Evolutionary conservation across 2,329 filamentous ascomycete genomes (phyloP).

Genomic region (Neonectria sp.): DNA sequence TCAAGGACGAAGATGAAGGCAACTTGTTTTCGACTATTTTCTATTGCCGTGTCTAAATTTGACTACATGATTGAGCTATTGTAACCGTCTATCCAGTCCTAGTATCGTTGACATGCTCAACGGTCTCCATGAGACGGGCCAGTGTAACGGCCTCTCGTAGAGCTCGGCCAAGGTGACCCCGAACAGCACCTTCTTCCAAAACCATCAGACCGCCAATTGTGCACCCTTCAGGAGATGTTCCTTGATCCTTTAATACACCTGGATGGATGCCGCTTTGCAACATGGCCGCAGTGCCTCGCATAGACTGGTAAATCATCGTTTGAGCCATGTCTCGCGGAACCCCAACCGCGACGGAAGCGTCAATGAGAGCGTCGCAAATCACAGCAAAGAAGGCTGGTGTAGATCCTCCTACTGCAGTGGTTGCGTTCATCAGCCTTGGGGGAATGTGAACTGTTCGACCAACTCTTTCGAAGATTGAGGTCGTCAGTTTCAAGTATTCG

Average conservation of each 20-base stretch:
- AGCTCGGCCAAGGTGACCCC: constrained; percentile 58
- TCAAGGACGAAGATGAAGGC: too few relatives aligned
- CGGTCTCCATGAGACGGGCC: constrained; percentile 58
- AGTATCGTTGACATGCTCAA: constrained; percentile 59
- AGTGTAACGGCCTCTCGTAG: constrained; percentile 64
- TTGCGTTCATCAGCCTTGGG: constrained; percentile 67
- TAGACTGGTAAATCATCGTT: constrained; percentile 72
- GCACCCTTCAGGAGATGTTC: constrained; percentile 72
- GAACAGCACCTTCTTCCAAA: constrained; percentile 70
- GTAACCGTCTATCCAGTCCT: not conserved
- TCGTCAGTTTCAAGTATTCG: constrained; percentile 43
- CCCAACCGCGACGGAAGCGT: constrained; percentile 73
- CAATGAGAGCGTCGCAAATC: constrained; percentile 71
- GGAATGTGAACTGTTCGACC: constrained; percentile 67
- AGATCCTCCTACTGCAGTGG: constrained; percentile 72
- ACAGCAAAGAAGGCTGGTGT: constrained; percentile 73
- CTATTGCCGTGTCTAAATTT: too few relatives aligned
- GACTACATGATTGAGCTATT: not conserved
- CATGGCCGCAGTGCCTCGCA: constrained; percentile 70
- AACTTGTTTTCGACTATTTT: too few relatives aligned
- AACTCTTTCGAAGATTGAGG: constrained; percentile 69
- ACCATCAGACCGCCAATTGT: constrained; percentile 72
- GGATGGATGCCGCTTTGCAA: constrained; percentile 68
- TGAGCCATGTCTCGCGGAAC: constrained; percentile 69
- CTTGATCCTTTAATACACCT: constrained; percentile 70